Evolutionary conservation across 306 rosid species (phyloP), one percentile per base, ranked within the genome.

Genomic region (Lathyrus aphaca): DNA sequence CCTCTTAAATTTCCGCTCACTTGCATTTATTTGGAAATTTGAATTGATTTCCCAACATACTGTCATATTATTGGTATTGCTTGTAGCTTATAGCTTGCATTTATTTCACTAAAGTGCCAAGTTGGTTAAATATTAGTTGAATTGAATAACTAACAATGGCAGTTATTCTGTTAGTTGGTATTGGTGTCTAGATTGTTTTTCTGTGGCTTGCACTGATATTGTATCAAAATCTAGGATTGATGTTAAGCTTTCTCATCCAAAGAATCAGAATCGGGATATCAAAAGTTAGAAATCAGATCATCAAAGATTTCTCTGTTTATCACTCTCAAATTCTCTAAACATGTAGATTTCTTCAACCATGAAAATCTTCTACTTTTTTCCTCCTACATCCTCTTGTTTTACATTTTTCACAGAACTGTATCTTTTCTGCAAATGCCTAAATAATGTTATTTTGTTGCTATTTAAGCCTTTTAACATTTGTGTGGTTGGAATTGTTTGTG

Each of bases 391-490:
- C 61, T 37, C 15, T 21, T 35, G 16, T 46, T 35, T 37, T 8
- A 5, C 8, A 8, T 56, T 40, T 57, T 12, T 18, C 45, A 1
- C 21, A 45, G 25, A 76, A 57, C 54, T 44, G 15, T 68, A 50
- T 61, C 67, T 79, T 67, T 73, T 43, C 67, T 67, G 12, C 66
- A 61, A 18, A 58, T 59, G 39, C 29, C 65, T 43, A 61, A 59
- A 51, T 76, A 32, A 50, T 40, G 57, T 40, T 72, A 8, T 46
- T 51, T 40, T 72, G 13, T 46, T 51, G 14, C 64, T 75, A 38
- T 58, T 37, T 58, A 27, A 75, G 27, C 25, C 35, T 57, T 45
- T 67, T 74, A 56, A 70, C 30, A 49, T 51, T 63, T 39, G 12
- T 62, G 48, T 30, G 53, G 19, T 55, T 74, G 63, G 51, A 74